Base-by-base conservation (phyloP, 1,284 basidiomycete species). In the Leccinum insigne region DNA sequence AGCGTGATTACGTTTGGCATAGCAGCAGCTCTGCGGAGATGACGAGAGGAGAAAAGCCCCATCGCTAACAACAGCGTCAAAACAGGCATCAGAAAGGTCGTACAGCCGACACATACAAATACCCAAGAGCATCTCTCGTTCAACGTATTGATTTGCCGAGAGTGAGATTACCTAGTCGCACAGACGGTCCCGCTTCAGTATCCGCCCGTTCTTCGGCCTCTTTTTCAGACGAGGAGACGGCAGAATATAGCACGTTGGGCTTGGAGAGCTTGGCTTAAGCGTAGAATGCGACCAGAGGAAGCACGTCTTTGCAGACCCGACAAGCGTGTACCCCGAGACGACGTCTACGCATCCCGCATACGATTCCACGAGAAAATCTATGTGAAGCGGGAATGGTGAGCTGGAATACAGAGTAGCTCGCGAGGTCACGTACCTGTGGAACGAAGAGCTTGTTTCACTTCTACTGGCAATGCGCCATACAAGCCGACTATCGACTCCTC, bases 271-370 rank as follows among this genome's bases (percentile, higher is more conserved):
- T 29, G 74, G 77, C 58, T 62, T 67, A 75, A 81, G 69, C 66
- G 86, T 86, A 73, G 87, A 83, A 79, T 92, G 87, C 69, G 92
- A 89, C 92, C 92, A 94, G 42, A 93, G 89, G 76, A 91, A 94
- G 74, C 91, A 92, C 9, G 90, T 92, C 69, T 85, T 83, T 13
- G 81, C 77, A 52, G 92, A 92, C 32, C 86, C 85, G 38, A 93
- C 85, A 47, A 93, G 82, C 7, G 90, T 87, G 73, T 90, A 93
- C 9, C 90, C 90, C 21, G 90, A 91, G 59, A 81, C 64, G 9
- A 85, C 83, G 72, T 94, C 92, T 23, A 93, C 85, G 58, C 84
- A 85, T 42, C 91, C 92, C 7, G 85, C 83, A 66, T 89, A 93
- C 9, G 83, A 80, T 65, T 91, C 87, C 62, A 81, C 79, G 67